Conservation (phyloP, 2,329 filamentous ascomycete genomes). For the Blastomyces emzantsi region DNA sequence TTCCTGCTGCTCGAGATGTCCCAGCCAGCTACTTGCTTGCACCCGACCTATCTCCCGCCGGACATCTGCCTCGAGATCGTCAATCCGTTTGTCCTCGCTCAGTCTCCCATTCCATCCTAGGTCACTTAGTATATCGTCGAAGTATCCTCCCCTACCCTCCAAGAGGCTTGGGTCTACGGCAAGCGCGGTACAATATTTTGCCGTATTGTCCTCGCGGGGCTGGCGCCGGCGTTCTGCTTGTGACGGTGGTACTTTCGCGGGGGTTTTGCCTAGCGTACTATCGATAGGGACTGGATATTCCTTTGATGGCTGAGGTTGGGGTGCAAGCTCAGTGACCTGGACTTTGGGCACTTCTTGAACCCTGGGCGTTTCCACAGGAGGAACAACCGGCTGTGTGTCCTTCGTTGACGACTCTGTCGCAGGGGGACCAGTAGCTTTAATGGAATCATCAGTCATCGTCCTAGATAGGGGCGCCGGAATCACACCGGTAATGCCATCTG, state of each 20-base stretch:
- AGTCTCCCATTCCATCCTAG: conserved; percentile 80
- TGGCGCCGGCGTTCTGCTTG: conserved; percentile 51
- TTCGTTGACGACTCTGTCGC: conserved; percentile 25
- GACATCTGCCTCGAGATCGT: conserved; percentile 72
- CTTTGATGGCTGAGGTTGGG: conserved; percentile 21
- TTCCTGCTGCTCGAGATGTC: conserved; percentile 74
- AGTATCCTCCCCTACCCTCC: conserved; percentile 66
- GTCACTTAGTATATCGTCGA: conserved; percentile 72
- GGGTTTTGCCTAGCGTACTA: conserved; percentile 24
- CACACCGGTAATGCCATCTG: conserved; percentile 83
- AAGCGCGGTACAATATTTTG: conserved; percentile 66
- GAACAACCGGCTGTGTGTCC: conserved; percentile 22
- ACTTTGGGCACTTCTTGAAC: conserved; percentile 25
- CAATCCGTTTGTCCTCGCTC: conserved; percentile 64
- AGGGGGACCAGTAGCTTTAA: conserved; percentile 23
- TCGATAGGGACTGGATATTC: conserved; percentile 21
- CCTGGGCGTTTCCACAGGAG: conserved; percentile 9
- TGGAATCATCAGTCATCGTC: conserved; percentile 33
- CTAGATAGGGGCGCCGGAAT: conserved; percentile 62
- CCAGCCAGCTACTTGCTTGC: conserved; percentile 87
- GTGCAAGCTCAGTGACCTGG: conserved; percentile 30
- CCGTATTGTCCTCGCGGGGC: conserved; percentile 61
- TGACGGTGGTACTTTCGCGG: conserved; percentile 31
- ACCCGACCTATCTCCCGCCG: conserved; percentile 82
- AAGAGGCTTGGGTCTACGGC: conserved; percentile 71